Evolutionary conservation across 2,329 filamentous ascomycete species (phyloP).

Genomic region (Lecanicillium sp.): DNA sequence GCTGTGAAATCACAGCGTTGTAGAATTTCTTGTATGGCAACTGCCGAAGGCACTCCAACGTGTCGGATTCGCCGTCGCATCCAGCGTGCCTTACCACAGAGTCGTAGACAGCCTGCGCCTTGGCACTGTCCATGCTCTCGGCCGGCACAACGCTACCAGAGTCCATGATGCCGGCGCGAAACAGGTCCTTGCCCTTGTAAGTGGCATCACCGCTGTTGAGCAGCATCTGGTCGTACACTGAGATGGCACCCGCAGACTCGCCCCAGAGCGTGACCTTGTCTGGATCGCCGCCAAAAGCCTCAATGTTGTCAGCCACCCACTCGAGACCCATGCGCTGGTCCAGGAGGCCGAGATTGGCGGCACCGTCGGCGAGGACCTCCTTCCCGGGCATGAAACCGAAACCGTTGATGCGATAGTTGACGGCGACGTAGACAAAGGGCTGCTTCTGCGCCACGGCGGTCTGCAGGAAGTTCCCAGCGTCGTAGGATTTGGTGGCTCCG

Average conservation of each 20-base stretch:
- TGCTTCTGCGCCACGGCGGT: slow-evolving; percentile 38
- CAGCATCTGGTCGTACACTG: slow-evolving; percentile 56
- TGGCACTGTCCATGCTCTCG: background rate
- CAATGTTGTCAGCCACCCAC: slow-evolving; percentile 61
- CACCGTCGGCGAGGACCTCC: slow-evolving; percentile 49
- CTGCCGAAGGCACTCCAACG: slow-evolving; percentile 59
- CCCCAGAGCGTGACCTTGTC: slow-evolving; percentile 60
- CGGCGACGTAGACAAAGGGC: slow-evolving; percentile 55
- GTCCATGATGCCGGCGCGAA: slow-evolving; percentile 61
- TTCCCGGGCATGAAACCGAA: slow-evolving; percentile 57
- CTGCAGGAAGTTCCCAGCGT: slow-evolving; percentile 29
- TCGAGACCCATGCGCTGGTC: slow-evolving; percentile 56
- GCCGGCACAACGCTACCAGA: slow-evolving; percentile 35
- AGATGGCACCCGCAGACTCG: slow-evolving; percentile 53
- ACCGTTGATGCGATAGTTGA: slow-evolving; percentile 58
- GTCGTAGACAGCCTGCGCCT: slow-evolving; percentile 45
- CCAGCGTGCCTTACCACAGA: slow-evolving; percentile 44
- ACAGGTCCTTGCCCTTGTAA: slow-evolving; percentile 58
- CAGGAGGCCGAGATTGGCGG: slow-evolving; percentile 52
- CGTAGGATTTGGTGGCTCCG: slow-evolving; percentile 30
- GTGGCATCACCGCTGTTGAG: slow-evolving; percentile 55
- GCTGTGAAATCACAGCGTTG: background rate
- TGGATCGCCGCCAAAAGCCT: slow-evolving; percentile 59
- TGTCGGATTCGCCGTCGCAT: slow-evolving; percentile 43
- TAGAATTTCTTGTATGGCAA: slow-evolving; percentile 42